Base-by-base conservation (phyloP, 352 stramenopile species). In the Phytophthora foliorum region DNA sequence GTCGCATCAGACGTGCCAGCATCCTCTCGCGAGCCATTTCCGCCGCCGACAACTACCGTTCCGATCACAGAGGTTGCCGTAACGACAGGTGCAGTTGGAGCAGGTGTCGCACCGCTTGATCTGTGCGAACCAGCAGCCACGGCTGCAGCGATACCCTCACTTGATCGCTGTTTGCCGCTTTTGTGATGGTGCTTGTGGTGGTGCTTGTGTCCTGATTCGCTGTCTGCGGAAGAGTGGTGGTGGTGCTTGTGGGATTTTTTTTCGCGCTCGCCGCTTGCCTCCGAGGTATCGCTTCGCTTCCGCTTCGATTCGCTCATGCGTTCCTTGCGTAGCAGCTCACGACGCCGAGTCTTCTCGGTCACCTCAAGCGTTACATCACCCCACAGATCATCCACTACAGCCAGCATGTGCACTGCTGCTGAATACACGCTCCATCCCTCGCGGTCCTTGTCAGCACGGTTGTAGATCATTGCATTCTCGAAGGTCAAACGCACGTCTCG, bases 391-490 rank as follows among this genome's bases (percentile, higher is more conserved):
- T 91, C 86, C n/a, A 82, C 76, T 13, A 95, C 80, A 34, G 54
- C 41, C 25, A 93, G 61, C 86, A 96, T 93, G 32, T 90, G 83
- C 11, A 83, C 67, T 19, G 86, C 89, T n/a, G 86, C 84, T 3
- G 75, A 75, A 63, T 96, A 96, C 45, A 96, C 87, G 19, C 69
- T 95, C 86, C 85, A 93, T 49, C 81, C 87, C 32, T 94, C 86
- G 31, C 88, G 84, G 31, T 87, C 84, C 56, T 95, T 95, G 67
- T 96, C 89, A 2, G 83, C 78, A 13, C 74, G 80, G 57, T 96
- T 96, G 68, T 94, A 96, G 11, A 79, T 49, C 58, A 95, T 84
- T 4, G 89, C 89, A 65, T 96, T 96, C 63, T 96, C 84, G 50
- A 96, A 96, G 19, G 87, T 95, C 51, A 94, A 45, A 0, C 86